phyloP scores from a whole-genome alignment of 441 rosid genomes.

The Gossypium armourianum region DNA sequence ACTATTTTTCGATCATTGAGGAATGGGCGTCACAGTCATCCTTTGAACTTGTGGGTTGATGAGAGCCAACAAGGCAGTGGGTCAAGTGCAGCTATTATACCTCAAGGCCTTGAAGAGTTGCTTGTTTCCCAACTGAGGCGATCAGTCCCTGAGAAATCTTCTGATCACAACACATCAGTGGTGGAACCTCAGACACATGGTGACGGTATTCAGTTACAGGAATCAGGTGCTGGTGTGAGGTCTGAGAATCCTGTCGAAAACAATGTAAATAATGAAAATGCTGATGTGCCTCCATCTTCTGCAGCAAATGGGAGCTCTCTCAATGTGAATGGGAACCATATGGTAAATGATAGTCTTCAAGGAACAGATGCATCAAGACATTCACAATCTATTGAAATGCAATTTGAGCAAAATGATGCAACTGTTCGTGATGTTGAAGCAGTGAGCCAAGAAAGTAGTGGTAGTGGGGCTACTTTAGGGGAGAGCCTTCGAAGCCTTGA shows the following conservation, averaged over 20 bases:
- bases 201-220: constrained; percentile 39
- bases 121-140: constrained; percentile 82
- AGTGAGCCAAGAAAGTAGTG: constrained; percentile 95
- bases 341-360: constrained; percentile 37
- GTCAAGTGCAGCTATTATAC: constrained; percentile 56
- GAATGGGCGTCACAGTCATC: constrained; percentile 79
- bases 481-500: constrained; percentile 97
- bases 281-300: constrained; percentile 34
- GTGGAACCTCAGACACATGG: constrained; percentile 43
- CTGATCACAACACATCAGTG: constrained; percentile 39
- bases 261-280: constrained; percentile 38
- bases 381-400: constrained; percentile 74
- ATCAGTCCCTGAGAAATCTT: constrained; percentile 49
- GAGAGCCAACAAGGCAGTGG: constrained; percentile 73
- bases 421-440: constrained; percentile 89
- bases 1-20: constrained; percentile 80
- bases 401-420: constrained; percentile 78
- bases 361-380: constrained; percentile 30
- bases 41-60: constrained; percentile 85
- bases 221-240: constrained; percentile 34
- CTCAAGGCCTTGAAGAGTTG: constrained; percentile 88
- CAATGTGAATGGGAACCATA: constrained; percentile 36
- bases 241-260: constrained; percentile 44
- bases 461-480: constrained; percentile 93
- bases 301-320: constrained; percentile 35